phyloP scores from a whole-genome alignment of 1,284 basidiomycete genomes.

The Rhodotorula sp. region DNA sequence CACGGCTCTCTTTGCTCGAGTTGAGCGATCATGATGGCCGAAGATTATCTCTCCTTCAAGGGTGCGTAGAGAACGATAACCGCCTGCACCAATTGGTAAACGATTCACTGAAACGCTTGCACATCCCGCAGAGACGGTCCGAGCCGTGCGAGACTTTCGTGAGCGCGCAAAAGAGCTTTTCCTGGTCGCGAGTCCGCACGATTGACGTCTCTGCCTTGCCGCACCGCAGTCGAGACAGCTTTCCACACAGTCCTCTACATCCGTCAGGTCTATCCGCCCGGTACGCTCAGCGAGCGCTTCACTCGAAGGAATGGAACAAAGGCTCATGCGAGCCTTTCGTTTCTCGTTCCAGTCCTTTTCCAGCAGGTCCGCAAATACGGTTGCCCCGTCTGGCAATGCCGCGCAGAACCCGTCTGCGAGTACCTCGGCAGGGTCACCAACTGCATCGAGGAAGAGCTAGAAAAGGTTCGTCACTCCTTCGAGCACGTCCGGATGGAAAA shows the following conservation, averaged over 20 bases:
- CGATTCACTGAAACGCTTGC: neutral
- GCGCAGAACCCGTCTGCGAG: constrained; percentile 79
- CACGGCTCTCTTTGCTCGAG: too few species aligned
- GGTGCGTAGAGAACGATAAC: too few species aligned
- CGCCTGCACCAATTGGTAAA: too few species aligned
- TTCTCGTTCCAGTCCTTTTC: constrained; percentile 64
- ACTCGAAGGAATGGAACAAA: neutral
- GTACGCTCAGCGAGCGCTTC: constrained; percentile 17
- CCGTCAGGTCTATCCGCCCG: constrained; percentile 79
- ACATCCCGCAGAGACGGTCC: constrained; percentile 33
- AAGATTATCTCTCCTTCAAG: too few species aligned
- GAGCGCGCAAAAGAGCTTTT: neutral
- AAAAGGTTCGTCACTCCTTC: constrained; percentile 55
- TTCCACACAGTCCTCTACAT: constrained; percentile 89
- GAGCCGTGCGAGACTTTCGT: constrained; percentile 40
- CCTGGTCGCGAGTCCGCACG: too few species aligned
- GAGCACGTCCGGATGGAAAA: constrained; percentile 8
- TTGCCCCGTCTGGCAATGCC: constrained; percentile 84
- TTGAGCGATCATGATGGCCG: too few species aligned
- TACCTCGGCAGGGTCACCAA: constrained; percentile 81
- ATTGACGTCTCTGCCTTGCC: neutral
- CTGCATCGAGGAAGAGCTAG: constrained; percentile 71
- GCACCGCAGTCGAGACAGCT: constrained; percentile 75
- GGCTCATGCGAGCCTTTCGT: neutral
- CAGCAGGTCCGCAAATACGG: constrained; percentile 82